A percentile compares a stretch with the other conserved stretches of the same genome.
Evolutionary conservation across 2,329 filamentous ascomycete genomes (phyloP).

Genomic region (Chrysosporium queenslandicum): DNA sequence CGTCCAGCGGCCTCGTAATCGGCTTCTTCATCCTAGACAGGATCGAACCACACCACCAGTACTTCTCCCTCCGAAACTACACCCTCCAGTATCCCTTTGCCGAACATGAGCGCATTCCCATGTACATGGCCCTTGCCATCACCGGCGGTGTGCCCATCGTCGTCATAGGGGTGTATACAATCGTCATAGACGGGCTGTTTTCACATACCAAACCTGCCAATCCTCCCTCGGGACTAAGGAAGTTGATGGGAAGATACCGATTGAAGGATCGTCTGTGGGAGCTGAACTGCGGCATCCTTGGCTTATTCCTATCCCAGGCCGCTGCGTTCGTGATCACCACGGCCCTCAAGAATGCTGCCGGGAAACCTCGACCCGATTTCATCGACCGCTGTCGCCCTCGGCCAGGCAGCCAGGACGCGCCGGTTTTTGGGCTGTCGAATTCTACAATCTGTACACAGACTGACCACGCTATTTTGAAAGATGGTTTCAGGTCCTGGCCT

Average conservation of each 20-base stretch:
- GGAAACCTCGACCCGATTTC: slow-evolving; percentile 51
- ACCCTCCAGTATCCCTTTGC: slow-evolving; percentile 51
- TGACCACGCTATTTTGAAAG: slow-evolving; percentile 44
- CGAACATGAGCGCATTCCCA: slow-evolving; percentile 45
- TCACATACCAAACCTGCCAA: slow-evolving; percentile 40
- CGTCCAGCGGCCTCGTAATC: slow-evolving; percentile 40
- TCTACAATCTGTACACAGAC: slow-evolving; percentile 44
- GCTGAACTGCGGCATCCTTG: slow-evolving; percentile 50
- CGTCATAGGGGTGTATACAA: slow-evolving; percentile 47
- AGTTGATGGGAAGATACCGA: slow-evolving; percentile 39
- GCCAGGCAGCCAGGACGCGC: slow-evolving; percentile 28
- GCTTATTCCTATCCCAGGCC: slow-evolving; percentile 45
- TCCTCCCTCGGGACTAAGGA: slow-evolving; percentile 28
- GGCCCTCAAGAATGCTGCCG: slow-evolving; percentile 49
- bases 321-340: slow-evolving; percentile 50
- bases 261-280: slow-evolving; percentile 52
- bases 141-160: slow-evolving; percentile 41
- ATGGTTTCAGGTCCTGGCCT: slow-evolving; percentile 51
- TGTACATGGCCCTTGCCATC: slow-evolving; percentile 41
- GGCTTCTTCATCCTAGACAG: slow-evolving; percentile 46
- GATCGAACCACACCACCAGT: slow-evolving; percentile 47
- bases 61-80: slow-evolving; percentile 47
- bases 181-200: slow-evolving; percentile 50
- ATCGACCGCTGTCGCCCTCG: slow-evolving; percentile 45
- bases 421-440: slow-evolving; percentile 36